Evolutionary conservation across 176 grass and related monocot genomes (phyloP).

Genomic region (Elymus sibiricus): DNA sequence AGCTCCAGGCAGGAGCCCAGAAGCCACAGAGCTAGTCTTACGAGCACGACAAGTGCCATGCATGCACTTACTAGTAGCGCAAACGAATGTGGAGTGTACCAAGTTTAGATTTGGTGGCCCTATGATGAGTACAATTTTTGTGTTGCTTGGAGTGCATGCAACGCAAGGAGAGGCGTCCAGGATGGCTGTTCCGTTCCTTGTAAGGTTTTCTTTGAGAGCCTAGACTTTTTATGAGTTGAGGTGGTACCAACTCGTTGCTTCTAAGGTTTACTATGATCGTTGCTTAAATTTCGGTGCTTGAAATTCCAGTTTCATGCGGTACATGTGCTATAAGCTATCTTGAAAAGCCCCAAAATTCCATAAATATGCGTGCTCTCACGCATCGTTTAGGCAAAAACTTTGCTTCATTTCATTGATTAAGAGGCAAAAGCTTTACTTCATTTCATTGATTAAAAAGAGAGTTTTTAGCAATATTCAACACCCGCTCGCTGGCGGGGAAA

Average conservation of each 20-base stretch:
- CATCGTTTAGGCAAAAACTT: no score
- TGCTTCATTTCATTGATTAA: no score
- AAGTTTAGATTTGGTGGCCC: neutral
- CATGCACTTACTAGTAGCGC: neutral
- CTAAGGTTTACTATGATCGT: slow-evolving; percentile 38
- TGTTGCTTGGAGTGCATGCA: slow-evolving; percentile 48
- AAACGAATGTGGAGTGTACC: neutral
- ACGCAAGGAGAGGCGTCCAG: neutral
- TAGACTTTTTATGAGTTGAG: neutral
- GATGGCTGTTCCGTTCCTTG: slow-evolving; percentile 32
- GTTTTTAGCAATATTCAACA: no score
- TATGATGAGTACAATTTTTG: neutral
- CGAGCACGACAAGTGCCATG: neutral
- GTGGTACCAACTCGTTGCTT: slow-evolving; percentile 41
- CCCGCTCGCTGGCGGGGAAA: no score
- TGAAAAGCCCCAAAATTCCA: no score
- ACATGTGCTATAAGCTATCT: neutral
- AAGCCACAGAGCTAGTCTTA: slow-evolving; percentile 32
- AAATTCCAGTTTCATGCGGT: neutral
- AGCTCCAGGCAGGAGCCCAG: slow-evolving; percentile 25
- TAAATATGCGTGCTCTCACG: no score
- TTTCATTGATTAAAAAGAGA: no score
- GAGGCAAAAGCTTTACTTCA: no score
- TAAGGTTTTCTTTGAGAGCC: slow-evolving; percentile 21
- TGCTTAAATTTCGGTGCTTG: neutral